Evolutionary conservation across 106 monocot genomes (phyloP).

Genomic region (Agapanthus africanus): DNA sequence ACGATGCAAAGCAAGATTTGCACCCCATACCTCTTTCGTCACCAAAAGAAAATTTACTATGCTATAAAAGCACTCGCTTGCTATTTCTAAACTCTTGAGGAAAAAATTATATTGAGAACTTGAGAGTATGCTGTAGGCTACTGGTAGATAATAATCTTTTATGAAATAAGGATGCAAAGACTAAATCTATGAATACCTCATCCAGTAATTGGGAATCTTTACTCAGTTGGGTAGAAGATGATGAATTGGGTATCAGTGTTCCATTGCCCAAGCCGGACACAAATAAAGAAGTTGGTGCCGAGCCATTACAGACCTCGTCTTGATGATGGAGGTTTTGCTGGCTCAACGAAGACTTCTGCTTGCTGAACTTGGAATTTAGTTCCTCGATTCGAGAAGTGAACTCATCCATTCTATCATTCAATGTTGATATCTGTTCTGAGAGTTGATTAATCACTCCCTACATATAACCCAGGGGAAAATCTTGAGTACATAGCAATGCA

Average conservation of each 20-base stretch:
- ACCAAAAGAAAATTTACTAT: too few relatives aligned
- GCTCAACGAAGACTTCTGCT: constrained; percentile 38
- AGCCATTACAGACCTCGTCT: constrained; percentile 56
- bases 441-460: constrained; percentile 73
- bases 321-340: constrained; percentile 56
- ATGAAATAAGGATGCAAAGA: background rate
- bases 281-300: constrained; percentile 57
- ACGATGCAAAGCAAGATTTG: too few relatives aligned
- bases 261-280: constrained; percentile 71
- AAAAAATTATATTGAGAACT: background rate
- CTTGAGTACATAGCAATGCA: background rate
- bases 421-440: constrained; percentile 79
- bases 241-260: constrained; percentile 52
- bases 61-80: too few relatives aligned
- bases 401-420: constrained; percentile 86
- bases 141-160: background rate
- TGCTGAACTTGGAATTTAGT: constrained; percentile 55
- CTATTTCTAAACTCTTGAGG: too few relatives aligned
- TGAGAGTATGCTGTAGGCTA: background rate
- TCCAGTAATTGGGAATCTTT: constrained; percentile 72
- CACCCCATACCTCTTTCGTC: too few relatives aligned
- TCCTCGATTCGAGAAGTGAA: constrained; percentile 77
- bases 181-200: too few relatives aligned
- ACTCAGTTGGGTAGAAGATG: constrained; percentile 57
- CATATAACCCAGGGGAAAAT: background rate